phyloP scores from a whole-genome alignment of 371 early-diverging fungal genomes.

The Apophysomyces ossiformis region DNA sequence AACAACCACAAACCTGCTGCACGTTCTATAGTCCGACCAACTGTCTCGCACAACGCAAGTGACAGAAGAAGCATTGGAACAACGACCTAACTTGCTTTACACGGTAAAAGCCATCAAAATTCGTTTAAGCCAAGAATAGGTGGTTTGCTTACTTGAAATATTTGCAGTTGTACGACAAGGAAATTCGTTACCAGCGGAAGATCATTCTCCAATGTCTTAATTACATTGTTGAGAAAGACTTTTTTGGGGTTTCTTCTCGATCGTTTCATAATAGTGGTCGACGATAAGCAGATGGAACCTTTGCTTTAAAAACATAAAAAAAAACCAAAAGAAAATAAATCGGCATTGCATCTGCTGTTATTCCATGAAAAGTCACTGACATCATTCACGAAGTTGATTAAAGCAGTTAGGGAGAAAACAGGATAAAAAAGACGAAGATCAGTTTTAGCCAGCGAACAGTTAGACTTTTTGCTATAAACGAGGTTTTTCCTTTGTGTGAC shows the following conservation, averaged over 20 bases:
- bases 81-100: conserved; percentile 8
- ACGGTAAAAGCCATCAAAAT: conserved; percentile 5
- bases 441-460: too few relatives aligned
- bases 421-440: too few relatives aligned
- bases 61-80: conserved; percentile 9
- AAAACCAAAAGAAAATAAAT: too few relatives aligned
- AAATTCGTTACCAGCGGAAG: conserved; percentile 8
- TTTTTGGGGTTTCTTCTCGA: conserved; percentile 1
- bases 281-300: not conserved
- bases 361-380: too few relatives aligned
- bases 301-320: too few relatives aligned
- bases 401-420: too few relatives aligned
- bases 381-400: too few relatives aligned
- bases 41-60: conserved; percentile 6
- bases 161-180: conserved; percentile 9
- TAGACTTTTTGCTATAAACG: too few relatives aligned
- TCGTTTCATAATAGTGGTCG: not conserved
- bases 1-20: conserved; percentile 8
- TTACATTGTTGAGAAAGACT: conserved; percentile 1
- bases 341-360: too few relatives aligned
- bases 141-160: not conserved
- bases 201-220: conserved; percentile 8
- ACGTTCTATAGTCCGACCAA: conserved; percentile 6
- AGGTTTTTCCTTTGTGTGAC: too few relatives aligned
- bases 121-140: not conserved